Evolutionary conservation across 148 eudicot species (phyloP).

Genomic region (Diospyros kaki): DNA sequence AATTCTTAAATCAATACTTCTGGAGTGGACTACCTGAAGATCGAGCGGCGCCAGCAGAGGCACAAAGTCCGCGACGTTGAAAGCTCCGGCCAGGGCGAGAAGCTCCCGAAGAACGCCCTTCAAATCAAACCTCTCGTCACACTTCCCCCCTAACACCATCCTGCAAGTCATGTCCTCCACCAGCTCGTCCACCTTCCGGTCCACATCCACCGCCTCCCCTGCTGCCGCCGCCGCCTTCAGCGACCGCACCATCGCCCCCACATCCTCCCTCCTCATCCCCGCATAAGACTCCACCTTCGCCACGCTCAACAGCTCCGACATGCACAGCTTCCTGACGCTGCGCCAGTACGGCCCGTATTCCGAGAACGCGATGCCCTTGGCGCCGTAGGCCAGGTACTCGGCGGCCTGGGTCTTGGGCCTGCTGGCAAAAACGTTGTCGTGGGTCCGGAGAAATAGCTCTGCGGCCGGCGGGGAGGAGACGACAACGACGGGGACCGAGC

Average conservation of each 20-base stretch:
- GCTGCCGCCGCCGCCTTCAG: slow-evolving; percentile 26
- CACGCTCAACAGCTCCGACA: slow-evolving; percentile 40
- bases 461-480: slow-evolving; percentile 49
- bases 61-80: slow-evolving; percentile 48
- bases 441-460: slow-evolving; percentile 41
- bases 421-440: slow-evolving; percentile 43
- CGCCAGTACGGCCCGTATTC: slow-evolving; percentile 65
- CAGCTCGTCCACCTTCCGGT: slow-evolving; percentile 26
- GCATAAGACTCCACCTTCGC: slow-evolving; percentile 44
- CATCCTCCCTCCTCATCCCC: slow-evolving; percentile 47
- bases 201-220: slow-evolving; percentile 19
- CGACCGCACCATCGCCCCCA: slow-evolving; percentile 20
- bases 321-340: slow-evolving; percentile 39
- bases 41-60: slow-evolving; percentile 23
- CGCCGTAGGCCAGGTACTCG: slow-evolving; percentile 42
- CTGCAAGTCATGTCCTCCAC: slow-evolving; percentile 48
- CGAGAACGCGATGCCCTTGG: slow-evolving; percentile 38
- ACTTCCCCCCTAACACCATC: slow-evolving; percentile 38
- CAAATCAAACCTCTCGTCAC: slow-evolving; percentile 39
- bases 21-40: slow-evolving; percentile 22
- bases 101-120: slow-evolving; percentile 43
- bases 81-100: slow-evolving; percentile 49
- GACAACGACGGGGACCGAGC: slow-evolving; percentile 38
- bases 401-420: slow-evolving; percentile 44
- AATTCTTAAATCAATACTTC: slow-evolving; percentile 46